These are phyloP conservation scores for Pythium phragmitis DNA, from an alignment of 352 stramenopile species.

Conservation along the genomic window DNA sequence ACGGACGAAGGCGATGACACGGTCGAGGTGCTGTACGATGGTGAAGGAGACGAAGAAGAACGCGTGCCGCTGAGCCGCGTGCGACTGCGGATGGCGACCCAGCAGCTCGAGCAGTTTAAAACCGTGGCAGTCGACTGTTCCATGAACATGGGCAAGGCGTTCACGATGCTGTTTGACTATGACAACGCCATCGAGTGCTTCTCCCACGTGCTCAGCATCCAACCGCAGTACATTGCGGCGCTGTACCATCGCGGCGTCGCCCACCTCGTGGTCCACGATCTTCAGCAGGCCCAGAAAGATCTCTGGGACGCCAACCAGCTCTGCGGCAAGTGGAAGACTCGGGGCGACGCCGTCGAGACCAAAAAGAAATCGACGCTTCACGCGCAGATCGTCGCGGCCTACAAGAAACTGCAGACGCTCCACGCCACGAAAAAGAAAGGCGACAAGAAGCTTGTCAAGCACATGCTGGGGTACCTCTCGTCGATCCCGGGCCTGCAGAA, in stretches of 20 bases:
- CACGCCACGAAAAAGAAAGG: constrained; percentile 76
- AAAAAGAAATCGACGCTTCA: constrained; percentile 42
- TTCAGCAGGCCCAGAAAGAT: constrained; percentile 62
- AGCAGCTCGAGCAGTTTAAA: constrained; percentile 46
- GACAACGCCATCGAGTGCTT: constrained; percentile 62
- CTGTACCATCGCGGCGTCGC: constrained; percentile 73
- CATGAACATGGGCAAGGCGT: constrained; percentile 85
- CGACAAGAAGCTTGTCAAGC: constrained; percentile 82
- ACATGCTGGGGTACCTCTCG: constrained; percentile 80
- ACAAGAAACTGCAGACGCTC: constrained; percentile 71
- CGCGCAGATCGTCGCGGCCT: constrained; percentile 55
- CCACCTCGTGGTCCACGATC: constrained; percentile 59
- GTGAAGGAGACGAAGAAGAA: constrained; percentile 42
- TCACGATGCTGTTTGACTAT: constrained; percentile 53
- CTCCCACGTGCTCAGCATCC: constrained; percentile 39
- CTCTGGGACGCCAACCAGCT: constrained; percentile 65
- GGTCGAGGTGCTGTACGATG: constrained; percentile 71
- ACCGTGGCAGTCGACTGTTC: constrained; percentile 59
- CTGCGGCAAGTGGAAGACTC: constrained; percentile 47
- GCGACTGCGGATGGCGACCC: constrained; percentile 56
- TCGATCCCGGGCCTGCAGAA: constrained; percentile 63
- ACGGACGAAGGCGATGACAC: constrained; percentile 34
- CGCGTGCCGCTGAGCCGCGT: constrained; percentile 47
- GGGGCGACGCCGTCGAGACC: constrained; percentile 22
- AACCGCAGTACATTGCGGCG: constrained; percentile 49